These are phyloP conservation scores for Diplodia scrobiculata DNA, from an alignment of 2,329 filamentous ascomycete genomes.

Conservation along the genomic window DNA sequence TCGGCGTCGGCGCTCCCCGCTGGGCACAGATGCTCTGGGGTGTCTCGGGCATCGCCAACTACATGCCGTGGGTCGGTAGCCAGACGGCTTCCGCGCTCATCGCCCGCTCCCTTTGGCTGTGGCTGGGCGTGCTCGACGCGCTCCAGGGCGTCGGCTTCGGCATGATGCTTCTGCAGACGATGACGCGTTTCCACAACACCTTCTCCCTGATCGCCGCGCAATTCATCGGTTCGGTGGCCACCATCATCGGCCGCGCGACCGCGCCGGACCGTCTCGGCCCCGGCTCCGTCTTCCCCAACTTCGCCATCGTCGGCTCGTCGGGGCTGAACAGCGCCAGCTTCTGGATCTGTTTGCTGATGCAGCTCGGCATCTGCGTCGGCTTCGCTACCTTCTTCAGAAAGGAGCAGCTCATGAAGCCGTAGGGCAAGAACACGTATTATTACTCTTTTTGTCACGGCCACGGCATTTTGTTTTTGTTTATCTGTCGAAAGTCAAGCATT, in stretches of 20 bases:
- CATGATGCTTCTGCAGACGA: constrained; percentile 67
- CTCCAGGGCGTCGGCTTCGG: constrained; percentile 68
- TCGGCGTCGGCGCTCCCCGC: constrained; percentile 65
- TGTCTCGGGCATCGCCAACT: constrained; percentile 61
- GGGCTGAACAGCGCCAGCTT: constrained; percentile 59
- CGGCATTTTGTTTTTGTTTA: not conserved
- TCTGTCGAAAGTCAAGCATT: not conserved
- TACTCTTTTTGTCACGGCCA: not conserved
- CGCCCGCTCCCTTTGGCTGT: constrained; percentile 64
- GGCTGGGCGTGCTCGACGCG: constrained; percentile 66
- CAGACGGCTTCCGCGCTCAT: constrained; percentile 59
- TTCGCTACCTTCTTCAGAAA: constrained; percentile 61
- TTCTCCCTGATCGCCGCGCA: constrained; percentile 64
- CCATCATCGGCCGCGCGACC: constrained; percentile 62
- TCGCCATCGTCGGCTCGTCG: constrained; percentile 53
- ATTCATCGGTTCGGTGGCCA: constrained; percentile 63
- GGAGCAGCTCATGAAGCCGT: constrained; percentile 61
- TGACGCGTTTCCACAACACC: constrained; percentile 66
- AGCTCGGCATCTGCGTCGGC: constrained; percentile 61
- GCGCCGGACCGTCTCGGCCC: constrained; percentile 64
- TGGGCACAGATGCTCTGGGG: constrained; percentile 71
- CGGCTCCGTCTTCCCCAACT: constrained; percentile 64
- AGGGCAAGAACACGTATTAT: constrained; percentile 2
- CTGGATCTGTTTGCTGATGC: constrained; percentile 62
- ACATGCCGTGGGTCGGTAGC: constrained; percentile 63